Percentiles rank a stretch among this genome's conserved stretches.
phyloP scores from a whole-genome alignment of 164 flowering plant species.

The Dillenia suffruticosa region DNA sequence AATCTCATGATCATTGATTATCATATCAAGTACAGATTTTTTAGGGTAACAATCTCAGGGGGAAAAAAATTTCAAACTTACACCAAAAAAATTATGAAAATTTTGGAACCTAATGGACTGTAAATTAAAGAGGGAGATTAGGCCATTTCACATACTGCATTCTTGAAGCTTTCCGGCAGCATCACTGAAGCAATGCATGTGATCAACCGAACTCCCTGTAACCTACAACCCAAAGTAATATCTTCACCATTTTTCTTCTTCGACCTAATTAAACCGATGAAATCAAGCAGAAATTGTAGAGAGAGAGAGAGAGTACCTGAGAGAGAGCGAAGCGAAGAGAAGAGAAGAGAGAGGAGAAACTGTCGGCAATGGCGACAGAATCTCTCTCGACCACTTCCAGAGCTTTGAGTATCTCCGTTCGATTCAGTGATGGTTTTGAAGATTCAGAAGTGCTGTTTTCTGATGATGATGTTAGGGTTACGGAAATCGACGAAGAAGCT shows the following conservation, averaged over 20 bases:
- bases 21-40: too few relatives aligned
- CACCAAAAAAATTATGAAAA: background rate
- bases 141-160: slow-evolving; percentile 45
- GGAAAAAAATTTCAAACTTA: background rate
- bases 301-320: slow-evolving; percentile 37
- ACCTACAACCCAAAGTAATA: slow-evolving; percentile 34
- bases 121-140: background rate
- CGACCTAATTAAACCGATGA: too few relatives aligned
- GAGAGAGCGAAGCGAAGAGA: slow-evolving; percentile 85
- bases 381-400: slow-evolving; percentile 81
- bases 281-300: background rate
- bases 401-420: slow-evolving; percentile 50
- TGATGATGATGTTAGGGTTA: too few relatives aligned
- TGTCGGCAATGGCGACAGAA: slow-evolving; percentile 81
- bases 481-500: too few relatives aligned
- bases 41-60: too few relatives aligned
- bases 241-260: background rate
- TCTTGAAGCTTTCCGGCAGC: slow-evolving; percentile 89
- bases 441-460: too few relatives aligned
- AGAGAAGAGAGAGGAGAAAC: slow-evolving; percentile 80
- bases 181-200: slow-evolving; percentile 83
- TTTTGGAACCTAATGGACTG: background rate
- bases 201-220: slow-evolving; percentile 73
- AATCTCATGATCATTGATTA: too few relatives aligned
- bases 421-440: slow-evolving; percentile 24